These are phyloP conservation scores for Aspergillus mulundensis DNA, from an alignment of 495 filamentous ascomycete species.

Conservation along the genomic window DNA sequence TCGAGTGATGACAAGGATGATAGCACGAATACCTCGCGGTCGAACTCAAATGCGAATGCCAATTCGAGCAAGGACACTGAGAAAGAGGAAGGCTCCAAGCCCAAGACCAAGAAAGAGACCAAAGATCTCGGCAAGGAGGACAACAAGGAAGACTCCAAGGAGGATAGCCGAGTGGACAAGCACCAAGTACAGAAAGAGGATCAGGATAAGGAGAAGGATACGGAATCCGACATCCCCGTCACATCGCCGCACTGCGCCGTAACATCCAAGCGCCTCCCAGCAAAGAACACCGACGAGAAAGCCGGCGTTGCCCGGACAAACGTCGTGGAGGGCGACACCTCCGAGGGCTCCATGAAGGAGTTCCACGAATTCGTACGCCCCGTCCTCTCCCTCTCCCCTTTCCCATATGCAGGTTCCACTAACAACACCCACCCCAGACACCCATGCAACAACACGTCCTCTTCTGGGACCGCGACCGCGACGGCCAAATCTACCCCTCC, in stretches of 20 bases:
- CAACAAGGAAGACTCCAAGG: too few species aligned
- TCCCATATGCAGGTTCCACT: background rate
- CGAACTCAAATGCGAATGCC: background rate
- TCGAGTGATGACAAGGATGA: background rate
- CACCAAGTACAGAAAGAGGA: background rate
- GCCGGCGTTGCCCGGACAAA: background rate
- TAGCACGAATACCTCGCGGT: background rate
- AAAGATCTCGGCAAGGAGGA: too few species aligned
- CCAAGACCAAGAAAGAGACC: too few species aligned
- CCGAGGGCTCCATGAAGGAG: background rate
- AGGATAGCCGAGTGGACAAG: background rate
- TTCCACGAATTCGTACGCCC: background rate
- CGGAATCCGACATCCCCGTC: background rate
- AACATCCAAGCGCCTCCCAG: conserved; percentile 1
- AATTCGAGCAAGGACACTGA: background rate
- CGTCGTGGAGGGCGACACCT: background rate
- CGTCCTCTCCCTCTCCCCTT: background rate
- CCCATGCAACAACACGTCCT: conserved; percentile 52
- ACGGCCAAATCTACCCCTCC: conserved; percentile 49
- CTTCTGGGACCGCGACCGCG: conserved; percentile 50
- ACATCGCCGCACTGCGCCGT: background rate
- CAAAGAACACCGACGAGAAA: background rate
- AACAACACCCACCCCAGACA: conserved; percentile 7
- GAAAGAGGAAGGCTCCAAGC: background rate
- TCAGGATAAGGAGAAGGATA: background rate